A percentile compares a stretch with the other conserved stretches of the same genome.
Evolutionary conservation across 768 basidiomycete species (phyloP).

Genomic region (Naganishia onofrii): DNA sequence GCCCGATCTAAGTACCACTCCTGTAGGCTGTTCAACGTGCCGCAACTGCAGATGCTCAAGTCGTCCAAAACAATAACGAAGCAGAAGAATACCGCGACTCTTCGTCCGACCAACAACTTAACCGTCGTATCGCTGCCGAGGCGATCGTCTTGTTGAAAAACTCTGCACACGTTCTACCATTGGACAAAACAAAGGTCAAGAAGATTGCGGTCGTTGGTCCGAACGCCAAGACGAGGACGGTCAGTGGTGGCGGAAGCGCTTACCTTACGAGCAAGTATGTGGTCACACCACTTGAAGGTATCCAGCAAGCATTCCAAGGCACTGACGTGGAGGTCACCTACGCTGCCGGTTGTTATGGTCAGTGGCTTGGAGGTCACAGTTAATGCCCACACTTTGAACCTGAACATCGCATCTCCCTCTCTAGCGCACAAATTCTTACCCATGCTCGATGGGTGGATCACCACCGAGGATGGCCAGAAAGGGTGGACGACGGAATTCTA

Average conservation of each 20-base stretch:
- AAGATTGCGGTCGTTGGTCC: constrained; percentile 68
- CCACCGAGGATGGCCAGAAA: constrained; percentile 57
- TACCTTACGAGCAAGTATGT: constrained; percentile 67
- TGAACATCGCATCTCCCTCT: neutral
- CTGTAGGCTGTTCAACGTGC: constrained; percentile 15
- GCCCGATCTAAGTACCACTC: neutral
- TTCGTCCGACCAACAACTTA: constrained; percentile 53
- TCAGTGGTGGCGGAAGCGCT: constrained; percentile 70
- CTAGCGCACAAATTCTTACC: constrained; percentile 67
- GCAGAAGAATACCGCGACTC: constrained; percentile 9
- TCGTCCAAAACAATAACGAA: neutral
- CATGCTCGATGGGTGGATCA: constrained; percentile 62
- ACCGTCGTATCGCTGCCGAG: constrained; percentile 61
- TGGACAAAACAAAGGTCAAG: constrained; percentile 52
- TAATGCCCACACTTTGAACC: neutral
- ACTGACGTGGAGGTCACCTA: constrained; percentile 57
- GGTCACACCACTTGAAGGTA: constrained; percentile 62
- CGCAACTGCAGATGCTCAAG: neutral
- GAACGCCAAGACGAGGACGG: constrained; percentile 64
- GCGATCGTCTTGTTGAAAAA: constrained; percentile 68
- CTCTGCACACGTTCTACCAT: constrained; percentile 57
- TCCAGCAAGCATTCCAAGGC: constrained; percentile 56
- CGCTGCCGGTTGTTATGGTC: constrained; percentile 65
- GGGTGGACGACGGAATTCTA: constrained; percentile 68
- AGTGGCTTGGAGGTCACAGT: constrained; percentile 26